Conservation (phyloP, 2,329 filamentous ascomycete genomes). For the Didymellaceae sp. region DNA sequence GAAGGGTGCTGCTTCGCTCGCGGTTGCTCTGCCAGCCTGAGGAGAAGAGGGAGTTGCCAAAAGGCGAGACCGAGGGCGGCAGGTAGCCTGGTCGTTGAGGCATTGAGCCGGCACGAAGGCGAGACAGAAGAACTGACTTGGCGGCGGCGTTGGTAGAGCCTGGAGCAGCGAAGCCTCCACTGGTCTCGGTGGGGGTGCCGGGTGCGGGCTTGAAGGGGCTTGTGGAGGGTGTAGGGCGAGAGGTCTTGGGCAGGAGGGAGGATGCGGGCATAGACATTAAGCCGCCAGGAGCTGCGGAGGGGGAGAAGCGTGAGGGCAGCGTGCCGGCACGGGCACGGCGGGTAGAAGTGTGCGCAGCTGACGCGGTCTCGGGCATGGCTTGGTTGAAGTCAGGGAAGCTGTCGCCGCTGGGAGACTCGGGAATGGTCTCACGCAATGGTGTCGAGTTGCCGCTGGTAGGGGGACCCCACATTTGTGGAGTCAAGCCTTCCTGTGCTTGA, state of each 20-base stretch:
- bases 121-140: constrained; percentile 78
- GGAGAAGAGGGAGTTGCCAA: constrained; percentile 87
- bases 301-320: constrained; percentile 92
- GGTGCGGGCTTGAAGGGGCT: constrained; percentile 80
- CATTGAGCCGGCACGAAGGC: constrained; percentile 91
- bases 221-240: constrained; percentile 83
- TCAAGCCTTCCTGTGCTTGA: constrained; percentile 90
- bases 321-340: constrained; percentile 90
- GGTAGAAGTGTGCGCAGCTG: constrained; percentile 66
- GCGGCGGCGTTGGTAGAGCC: constrained; percentile 57
- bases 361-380: constrained; percentile 67
- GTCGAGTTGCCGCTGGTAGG: constrained; percentile 97
- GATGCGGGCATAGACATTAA: constrained; percentile 53
- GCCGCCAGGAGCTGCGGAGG: constrained; percentile 69
- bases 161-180: constrained; percentile 47
- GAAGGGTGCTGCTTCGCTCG: constrained; percentile 84
- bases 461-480: constrained; percentile 81
- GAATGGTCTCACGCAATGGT: constrained; percentile 94
- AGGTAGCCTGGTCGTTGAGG: constrained; percentile 81
- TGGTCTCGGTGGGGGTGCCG: constrained; percentile 47
- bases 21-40: constrained; percentile 83
- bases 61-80: constrained; percentile 65
- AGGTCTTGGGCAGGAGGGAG: constrained; percentile 74
- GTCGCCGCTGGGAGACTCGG: constrained; percentile 90
- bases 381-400: constrained; percentile 90